A percentile compares a stretch with the other conserved stretches of the same genome.
Evolutionary conservation across 352 stramenopile species (phyloP).

Genomic region (Phytophthora constricta): DNA sequence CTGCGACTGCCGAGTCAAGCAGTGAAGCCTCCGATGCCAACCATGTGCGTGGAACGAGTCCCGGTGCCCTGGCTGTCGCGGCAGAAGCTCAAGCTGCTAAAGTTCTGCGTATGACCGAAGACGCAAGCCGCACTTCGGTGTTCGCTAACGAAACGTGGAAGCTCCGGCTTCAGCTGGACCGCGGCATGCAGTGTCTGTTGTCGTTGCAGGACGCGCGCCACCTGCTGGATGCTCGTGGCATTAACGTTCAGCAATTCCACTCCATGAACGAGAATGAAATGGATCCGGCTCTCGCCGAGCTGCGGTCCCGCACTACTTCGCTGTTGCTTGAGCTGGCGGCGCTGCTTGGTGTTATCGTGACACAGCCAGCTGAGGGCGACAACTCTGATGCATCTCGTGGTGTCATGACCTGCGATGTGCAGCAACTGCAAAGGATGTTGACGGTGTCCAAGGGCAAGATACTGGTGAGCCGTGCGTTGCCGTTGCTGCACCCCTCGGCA

Average conservation of each 20-base stretch:
- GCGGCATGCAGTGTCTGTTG: conserved; percentile 76
- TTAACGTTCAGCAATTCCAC: conserved; percentile 90
- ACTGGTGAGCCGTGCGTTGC: conserved; percentile 77
- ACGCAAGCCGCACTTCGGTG: conserved; percentile 58
- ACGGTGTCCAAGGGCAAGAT: conserved; percentile 73
- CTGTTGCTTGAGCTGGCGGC: conserved; percentile 73
- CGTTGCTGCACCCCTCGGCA: conserved; percentile 79
- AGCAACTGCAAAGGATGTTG: conserved; percentile 67
- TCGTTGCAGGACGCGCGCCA: conserved; percentile 85
- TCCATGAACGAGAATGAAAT: conserved; percentile 75
- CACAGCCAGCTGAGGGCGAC: conserved; percentile 21
- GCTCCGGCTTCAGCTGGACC: conserved; percentile 75
- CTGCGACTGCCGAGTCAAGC: conserved; percentile 31
- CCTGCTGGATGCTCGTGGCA: conserved; percentile 77
- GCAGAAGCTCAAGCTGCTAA: conserved; percentile 42
- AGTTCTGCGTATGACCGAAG: conserved; percentile 64
- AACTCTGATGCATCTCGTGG: conserved; percentile 14
- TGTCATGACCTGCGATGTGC: conserved; percentile 55
- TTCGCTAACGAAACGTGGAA: conserved; percentile 79
- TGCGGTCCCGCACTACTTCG: conserved; percentile 71
- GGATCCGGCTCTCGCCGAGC: conserved; percentile 68
- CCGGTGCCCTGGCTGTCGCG: conserved; percentile 31
- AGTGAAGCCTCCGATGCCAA: conserved; percentile 33
- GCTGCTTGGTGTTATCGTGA: conserved; percentile 63
- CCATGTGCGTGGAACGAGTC: conserved; percentile 30